phyloP scores from a whole-genome alignment of 352 stramenopile species.

The Phytophthora sp. region DNA sequence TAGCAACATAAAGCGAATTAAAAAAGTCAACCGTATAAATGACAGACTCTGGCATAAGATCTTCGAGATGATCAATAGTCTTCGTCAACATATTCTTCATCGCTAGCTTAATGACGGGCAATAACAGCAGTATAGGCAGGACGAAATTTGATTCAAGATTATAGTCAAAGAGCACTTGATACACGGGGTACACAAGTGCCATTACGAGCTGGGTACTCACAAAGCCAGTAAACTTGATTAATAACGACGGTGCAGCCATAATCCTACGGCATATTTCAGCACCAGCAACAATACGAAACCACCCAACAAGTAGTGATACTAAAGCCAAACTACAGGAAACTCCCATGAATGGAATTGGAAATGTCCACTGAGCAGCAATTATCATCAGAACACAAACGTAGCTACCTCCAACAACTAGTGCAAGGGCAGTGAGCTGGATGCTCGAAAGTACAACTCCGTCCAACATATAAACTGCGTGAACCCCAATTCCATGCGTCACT shows the following conservation, averaged over 20 bases:
- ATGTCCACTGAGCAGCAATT: background rate
- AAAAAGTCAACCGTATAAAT: slow-evolving; percentile 51
- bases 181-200: slow-evolving; percentile 11
- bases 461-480: background rate
- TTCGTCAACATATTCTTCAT: slow-evolving; percentile 29
- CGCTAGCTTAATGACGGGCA: slow-evolving; percentile 29
- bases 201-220: slow-evolving; percentile 1
- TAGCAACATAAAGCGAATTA: slow-evolving; percentile 41
- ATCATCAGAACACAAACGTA: background rate
- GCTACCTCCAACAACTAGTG: background rate
- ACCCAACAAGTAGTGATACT: background rate
- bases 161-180: background rate
- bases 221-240: too few species aligned
- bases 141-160: background rate
- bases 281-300: background rate
- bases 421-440: background rate
- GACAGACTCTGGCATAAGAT: slow-evolving; percentile 38
- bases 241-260: too few species aligned
- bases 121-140: background rate
- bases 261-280: background rate
- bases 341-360: background rate
- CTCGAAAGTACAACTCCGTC: background rate
- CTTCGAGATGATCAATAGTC: slow-evolving; percentile 27
- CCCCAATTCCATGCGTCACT: background rate
- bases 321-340: background rate